Evolutionary conservation across 768 basidiomycete species (phyloP).

Genomic region (Mycena chlorophos): DNA sequence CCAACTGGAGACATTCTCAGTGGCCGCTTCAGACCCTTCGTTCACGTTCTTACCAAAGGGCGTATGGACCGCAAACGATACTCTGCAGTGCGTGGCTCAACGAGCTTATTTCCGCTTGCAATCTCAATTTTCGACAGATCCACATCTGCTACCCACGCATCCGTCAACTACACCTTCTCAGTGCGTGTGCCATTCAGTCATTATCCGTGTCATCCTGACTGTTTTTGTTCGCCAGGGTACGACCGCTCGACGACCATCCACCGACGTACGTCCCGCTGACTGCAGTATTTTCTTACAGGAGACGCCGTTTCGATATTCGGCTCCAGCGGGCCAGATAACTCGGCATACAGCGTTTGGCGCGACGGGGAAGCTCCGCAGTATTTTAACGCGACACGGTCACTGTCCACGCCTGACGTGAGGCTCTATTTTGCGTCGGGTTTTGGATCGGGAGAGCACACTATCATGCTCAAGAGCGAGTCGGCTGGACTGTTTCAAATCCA

Average conservation of each 20-base stretch:
- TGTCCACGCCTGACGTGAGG: conserved; percentile 8
- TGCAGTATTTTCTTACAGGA: conserved; percentile 1
- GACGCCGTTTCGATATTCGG: conserved; percentile 20
- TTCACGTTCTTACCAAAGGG: conserved; percentile 8
- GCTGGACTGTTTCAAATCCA: conserved; percentile 29
- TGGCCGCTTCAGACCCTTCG: conserved; percentile 3
- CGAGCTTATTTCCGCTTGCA: not conserved
- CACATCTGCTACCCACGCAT: conserved; percentile 2
- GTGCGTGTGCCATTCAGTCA: not conserved
- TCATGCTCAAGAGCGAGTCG: conserved; percentile 5
- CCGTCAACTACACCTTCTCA: conserved; percentile 20
- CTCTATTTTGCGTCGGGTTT: conserved; percentile 13
- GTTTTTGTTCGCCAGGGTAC: conserved; percentile 13
- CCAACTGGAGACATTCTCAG: not conserved
- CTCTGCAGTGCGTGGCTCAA: conserved; percentile 15
- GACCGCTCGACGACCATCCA: not conserved
- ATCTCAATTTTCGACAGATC: conserved; percentile 1
- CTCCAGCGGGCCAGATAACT: conserved; percentile 9
- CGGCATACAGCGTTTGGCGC: conserved; percentile 6
- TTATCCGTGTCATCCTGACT: not conserved
- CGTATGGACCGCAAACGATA: conserved; percentile 4
- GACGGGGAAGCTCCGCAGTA: not conserved
- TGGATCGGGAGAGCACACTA: conserved; percentile 16
- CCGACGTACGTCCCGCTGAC: not conserved
- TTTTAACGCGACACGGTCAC: conserved; percentile 8